phyloP scores from a whole-genome alignment of 768 basidiomycete genomes.

The Boletus huronensis region DNA sequence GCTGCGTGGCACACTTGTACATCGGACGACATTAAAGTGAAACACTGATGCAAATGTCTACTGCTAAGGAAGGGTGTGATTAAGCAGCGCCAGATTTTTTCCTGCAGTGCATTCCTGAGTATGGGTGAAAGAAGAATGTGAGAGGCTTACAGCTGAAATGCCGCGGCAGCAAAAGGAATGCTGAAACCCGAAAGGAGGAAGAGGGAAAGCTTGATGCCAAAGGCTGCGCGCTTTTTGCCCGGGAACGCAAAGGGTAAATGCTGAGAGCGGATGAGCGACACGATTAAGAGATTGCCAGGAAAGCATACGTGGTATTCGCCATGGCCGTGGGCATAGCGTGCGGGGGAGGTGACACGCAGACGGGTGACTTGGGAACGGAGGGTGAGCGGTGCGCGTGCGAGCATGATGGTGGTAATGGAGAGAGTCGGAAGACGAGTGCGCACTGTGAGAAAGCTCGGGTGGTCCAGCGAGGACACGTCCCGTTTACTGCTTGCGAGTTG shows the following conservation, averaged over 20 bases:
- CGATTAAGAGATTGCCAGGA: neutral
- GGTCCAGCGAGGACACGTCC: neutral
- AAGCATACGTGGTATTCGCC: slow-evolving; percentile 48
- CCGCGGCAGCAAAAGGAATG: slow-evolving; percentile 62
- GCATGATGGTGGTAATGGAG: slow-evolving; percentile 33
- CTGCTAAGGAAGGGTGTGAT: slow-evolving; percentile 9
- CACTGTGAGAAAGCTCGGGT: slow-evolving; percentile 19
- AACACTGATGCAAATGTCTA: slow-evolving; percentile 3
- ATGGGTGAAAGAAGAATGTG: neutral
- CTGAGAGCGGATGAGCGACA: slow-evolving; percentile 28
- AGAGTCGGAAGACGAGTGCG: slow-evolving; percentile 3
- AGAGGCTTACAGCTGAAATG: slow-evolving; percentile 59
- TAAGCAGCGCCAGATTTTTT: slow-evolving; percentile 35
- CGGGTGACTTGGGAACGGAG: slow-evolving; percentile 40
- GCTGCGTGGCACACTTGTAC: slow-evolving; percentile 4
- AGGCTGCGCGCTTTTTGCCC: slow-evolving; percentile 46
- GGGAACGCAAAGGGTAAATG: slow-evolving; percentile 57
- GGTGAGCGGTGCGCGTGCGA: slow-evolving; percentile 41
- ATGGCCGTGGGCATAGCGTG: slow-evolving; percentile 49
- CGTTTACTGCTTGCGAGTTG: neutral
- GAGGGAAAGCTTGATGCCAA: slow-evolving; percentile 33
- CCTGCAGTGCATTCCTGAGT: slow-evolving; percentile 31
- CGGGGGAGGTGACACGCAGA: slow-evolving; percentile 23
- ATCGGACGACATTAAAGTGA: neutral
- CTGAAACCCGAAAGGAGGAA: slow-evolving; percentile 55